Evolutionary conservation across 2,329 filamentous ascomycete species (phyloP), one percentile per base, ranked within the genome.

Genomic region (Penicillium crustosum): DNA sequence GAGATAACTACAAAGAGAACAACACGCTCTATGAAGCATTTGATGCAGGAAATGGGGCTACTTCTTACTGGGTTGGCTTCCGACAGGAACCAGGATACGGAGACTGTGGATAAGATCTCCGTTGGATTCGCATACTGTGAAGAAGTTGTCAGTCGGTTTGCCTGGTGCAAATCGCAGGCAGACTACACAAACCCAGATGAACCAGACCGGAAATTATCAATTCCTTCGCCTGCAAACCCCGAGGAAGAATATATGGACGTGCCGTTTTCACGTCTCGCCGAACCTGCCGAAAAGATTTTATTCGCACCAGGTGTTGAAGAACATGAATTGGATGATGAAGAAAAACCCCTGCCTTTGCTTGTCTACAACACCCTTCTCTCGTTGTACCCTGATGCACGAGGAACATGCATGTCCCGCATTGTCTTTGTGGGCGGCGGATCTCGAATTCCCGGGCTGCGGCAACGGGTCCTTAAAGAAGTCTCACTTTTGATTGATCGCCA

Each of bases 331-430:
- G 94, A 99, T 69, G 93, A 97, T 67, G 83, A 99, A 65, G 93
- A 97, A 63, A 82, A 90, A 19, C 87, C 93, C 0, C 69, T 97
- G 1, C 90, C 90, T 51, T 71, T 87, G 13, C 82, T 97, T 9
- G 80, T 95, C 3, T 95, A 96, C 75, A 83, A 85, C 53, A 83
- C 87, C 38, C 82, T 99, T 1, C 80, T 95, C 1, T 82, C 85
- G 8, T 80, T 97, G 1, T 90, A 92, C 0, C 78, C 93, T 4
- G 94, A 99, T 73, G 86, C 93, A 4, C 86, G 94, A 25, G 88
- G 89, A 1, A 77, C 88, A 5, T 97, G 93, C 73, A 94, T 97
- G 86, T 87, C 92, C 1, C 89, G 93, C 39, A 89, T 97, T 45
- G 80, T 96, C 17, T 89, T 99, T 68, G 89, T 88, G 0, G 94